Evolutionary conservation across 768 basidiomycete species (phyloP).

Genomic region (Lactarius trivialis): DNA sequence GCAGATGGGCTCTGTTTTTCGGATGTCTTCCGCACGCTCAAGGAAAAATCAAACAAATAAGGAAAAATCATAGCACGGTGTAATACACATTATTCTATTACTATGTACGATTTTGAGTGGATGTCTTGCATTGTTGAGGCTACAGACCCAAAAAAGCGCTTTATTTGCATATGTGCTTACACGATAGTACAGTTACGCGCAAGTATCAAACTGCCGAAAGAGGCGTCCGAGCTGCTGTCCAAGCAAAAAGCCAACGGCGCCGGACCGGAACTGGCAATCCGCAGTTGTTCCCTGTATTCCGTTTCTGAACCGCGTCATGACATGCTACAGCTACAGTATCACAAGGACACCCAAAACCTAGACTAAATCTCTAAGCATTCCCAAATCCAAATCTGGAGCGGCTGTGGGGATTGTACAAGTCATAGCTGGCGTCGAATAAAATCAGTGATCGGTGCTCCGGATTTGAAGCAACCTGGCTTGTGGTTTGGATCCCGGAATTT

Average conservation of each 20-base stretch:
- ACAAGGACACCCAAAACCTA: not conserved
- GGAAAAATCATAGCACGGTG: too few relatives aligned
- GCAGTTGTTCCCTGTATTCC: too few relatives aligned
- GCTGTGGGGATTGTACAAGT: not conserved
- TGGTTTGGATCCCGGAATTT: not conserved
- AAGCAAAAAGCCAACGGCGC: too few relatives aligned
- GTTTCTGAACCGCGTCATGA: too few relatives aligned
- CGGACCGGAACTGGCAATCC: not conserved
- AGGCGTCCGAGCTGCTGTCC: not conserved
- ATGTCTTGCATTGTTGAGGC: too few relatives aligned
- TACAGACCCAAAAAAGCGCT: too few relatives aligned
- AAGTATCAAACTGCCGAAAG: not conserved
- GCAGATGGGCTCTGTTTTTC: too few relatives aligned
- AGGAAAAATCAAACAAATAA: too few relatives aligned
- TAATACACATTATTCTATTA: too few relatives aligned
- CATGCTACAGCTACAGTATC: not conserved
- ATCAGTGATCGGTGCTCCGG: not conserved
- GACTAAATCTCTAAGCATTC: not conserved
- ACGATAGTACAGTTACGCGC: not conserved
- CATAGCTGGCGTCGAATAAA: not conserved
- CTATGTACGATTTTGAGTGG: too few relatives aligned
- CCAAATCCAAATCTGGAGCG: not conserved
- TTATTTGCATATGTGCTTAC: too few relatives aligned
- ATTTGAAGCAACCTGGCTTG: not conserved
- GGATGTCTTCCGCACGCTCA: too few relatives aligned